phyloP scores from a whole-genome alignment of 2,329 filamentous ascomycete genomes.

The Claviceps maximensis region DNA sequence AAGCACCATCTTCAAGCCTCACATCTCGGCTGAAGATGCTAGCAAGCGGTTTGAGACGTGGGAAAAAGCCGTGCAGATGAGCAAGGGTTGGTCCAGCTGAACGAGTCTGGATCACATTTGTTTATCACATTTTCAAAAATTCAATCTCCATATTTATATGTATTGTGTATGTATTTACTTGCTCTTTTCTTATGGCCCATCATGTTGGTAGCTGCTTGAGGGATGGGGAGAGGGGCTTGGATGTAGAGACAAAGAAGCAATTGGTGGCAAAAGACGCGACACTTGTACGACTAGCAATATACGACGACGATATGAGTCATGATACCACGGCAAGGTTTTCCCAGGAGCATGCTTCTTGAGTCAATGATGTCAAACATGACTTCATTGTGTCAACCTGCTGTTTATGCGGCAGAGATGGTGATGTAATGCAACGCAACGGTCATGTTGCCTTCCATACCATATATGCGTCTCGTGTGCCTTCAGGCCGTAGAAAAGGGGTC shows the following conservation, averaged over 20 bases:
- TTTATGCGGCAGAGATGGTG: too few relatives aligned
- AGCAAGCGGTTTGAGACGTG: constrained; percentile 54
- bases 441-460: too few relatives aligned
- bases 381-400: too few relatives aligned
- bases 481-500: too few relatives aligned
- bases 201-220: too few relatives aligned
- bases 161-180: background rate
- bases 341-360: too few relatives aligned
- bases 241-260: background rate
- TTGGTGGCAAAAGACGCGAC: background rate
- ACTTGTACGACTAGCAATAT: constrained; percentile 27
- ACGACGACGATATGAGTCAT: constrained; percentile 20
- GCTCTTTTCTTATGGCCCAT: background rate
- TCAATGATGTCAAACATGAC: too few relatives aligned
- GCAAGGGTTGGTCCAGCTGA: constrained; percentile 52
- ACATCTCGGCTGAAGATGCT: constrained; percentile 46
- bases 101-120: background rate
- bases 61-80: constrained; percentile 70
- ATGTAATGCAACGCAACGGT: too few relatives aligned
- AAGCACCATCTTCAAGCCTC: constrained; percentile 53
- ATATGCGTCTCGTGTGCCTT: too few relatives aligned
- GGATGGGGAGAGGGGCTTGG: too few relatives aligned
- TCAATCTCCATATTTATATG: too few relatives aligned
- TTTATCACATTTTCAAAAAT: too few relatives aligned
- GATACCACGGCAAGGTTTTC: background rate